Percentiles rank a stretch among this genome's conserved stretches.
Conservation (phyloP, 2,329 filamentous ascomycete species). For the Hawksworthiomyces lignivorus region DNA sequence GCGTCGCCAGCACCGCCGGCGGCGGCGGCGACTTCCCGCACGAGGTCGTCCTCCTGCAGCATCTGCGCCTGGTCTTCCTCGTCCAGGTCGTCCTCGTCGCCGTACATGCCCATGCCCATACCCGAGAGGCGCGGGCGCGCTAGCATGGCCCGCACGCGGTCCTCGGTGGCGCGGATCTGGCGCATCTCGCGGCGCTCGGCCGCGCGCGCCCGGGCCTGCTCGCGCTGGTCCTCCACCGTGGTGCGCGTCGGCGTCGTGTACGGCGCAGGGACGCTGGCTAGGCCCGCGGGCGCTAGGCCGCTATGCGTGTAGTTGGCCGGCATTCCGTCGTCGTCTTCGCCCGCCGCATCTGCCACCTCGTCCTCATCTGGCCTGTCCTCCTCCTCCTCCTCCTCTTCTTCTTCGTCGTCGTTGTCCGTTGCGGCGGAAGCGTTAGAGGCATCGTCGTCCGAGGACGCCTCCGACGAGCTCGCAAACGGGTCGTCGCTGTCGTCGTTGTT, state of each 20-base stretch:
- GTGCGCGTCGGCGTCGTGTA: slow-evolving; percentile 20
- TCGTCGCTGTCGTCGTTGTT: slow-evolving; percentile 33
- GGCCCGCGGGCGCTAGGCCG: too few relatives aligned
- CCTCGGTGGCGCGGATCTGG: slow-evolving; percentile 49
- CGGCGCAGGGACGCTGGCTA: too few relatives aligned
- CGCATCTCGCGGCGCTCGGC: slow-evolving; percentile 35
- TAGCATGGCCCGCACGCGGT: slow-evolving; percentile 54
- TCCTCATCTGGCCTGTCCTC: slow-evolving; percentile 25
- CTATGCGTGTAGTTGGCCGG: too few relatives aligned
- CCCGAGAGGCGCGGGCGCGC: slow-evolving; percentile 34
- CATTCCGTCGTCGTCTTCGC: not conserved
- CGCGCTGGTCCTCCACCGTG: slow-evolving; percentile 29
- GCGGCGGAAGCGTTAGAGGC: too few relatives aligned
- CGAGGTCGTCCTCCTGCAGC: slow-evolving; percentile 55
- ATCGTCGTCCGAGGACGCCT: slow-evolving; percentile 27
- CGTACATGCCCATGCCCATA: slow-evolving; percentile 30
- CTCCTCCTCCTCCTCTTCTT: slow-evolving; percentile 30
- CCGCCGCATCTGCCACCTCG: not conserved
- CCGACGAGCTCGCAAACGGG: slow-evolving; percentile 17
- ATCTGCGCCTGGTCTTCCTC: slow-evolving; percentile 51
- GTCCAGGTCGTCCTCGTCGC: slow-evolving; percentile 44
- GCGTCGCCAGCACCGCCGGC: not conserved
- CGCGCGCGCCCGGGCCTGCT: slow-evolving; percentile 27
- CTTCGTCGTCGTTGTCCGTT: slow-evolving; percentile 36
- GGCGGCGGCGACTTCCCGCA: slow-evolving; percentile 25